Base-by-base conservation (phyloP, 2,329 filamentous ascomycete genomes). In the Aspergillus aculeatinus region DNA sequence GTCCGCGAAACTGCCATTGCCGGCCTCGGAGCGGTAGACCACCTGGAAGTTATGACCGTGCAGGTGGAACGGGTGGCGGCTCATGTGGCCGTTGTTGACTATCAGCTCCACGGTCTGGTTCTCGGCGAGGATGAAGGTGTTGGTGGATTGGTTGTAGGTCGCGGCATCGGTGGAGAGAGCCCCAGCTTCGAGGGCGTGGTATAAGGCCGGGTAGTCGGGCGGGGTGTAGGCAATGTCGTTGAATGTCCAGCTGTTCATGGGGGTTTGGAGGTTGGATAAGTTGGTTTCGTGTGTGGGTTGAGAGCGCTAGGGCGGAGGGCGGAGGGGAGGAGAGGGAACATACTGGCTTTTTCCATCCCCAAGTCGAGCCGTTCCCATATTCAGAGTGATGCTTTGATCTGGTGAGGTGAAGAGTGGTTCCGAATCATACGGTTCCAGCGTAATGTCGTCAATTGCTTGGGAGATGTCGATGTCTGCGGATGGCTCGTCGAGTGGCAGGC, bases 11-110 rank as follows among this genome's bases (percentile, higher is more conserved):
- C 73, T 53, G 63, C 74, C 55, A 1, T n/a, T 55, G 5, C 58
- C 23, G 14, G 50, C 51, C 6, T 53, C 51, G 16, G 47, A 48
- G 12, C 73, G 74, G n/a, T 68, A 61, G 33, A 83, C 67, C 19
- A 86, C 77, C 74, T 91, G 89, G 77, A 92, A 92, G 65, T 84
- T 80, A 72, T 92, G 89, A 0, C 90, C 90, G 77, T 95, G 92
- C 1, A 96, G 76, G 74, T 90, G 87, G 78, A 89, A 88, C 0
- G 87, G 91, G 68, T 92, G 89, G 9, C 86, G 87, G 48, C 90
- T 75, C 7, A 66, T 58, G 55, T 77, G 74, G 23, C 67, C 63
- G 57, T 78, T 78, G 69, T 78, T 77, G n/a, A 77, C 50, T 21
- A 77, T 63, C 9, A 78, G 64, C 35, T 78, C 72, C 12, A 78